Base-by-base conservation (phyloP, 768 basidiomycete species). In the Mycena polygramma region DNA sequence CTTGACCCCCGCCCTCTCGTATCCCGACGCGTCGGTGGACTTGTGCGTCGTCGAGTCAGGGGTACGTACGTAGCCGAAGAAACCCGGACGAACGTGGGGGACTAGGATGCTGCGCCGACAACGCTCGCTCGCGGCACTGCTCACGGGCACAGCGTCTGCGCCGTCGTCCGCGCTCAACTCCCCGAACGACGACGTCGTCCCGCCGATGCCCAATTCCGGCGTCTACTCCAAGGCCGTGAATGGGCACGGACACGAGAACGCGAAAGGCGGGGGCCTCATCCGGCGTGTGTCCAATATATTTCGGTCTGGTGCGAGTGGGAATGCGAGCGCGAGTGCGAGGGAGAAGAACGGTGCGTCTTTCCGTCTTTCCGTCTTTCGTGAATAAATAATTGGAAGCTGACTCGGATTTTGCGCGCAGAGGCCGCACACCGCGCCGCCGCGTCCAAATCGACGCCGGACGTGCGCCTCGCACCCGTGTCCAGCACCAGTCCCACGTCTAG, bases 141-240 rank as follows among this genome's bases (percentile, higher is more conserved):
- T 48, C 46, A 20, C 36, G 11, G 24, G n/a, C 37, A 15, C 53
- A 7, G 63, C 36, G 36, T 52, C 57, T 26, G 63, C 36, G 36
- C 39, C 57, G 15, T 22, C 61, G 35, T 62, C 61, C 22, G 22
- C 35, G 24, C 20, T 37, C 20, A 57, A 46, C 13, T 20, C 30
- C 19, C 37, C 24, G 2, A 45, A 43, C 15, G 84, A 85, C 80
- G 86, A 82, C 46, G 68, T 79, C 20, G 79, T 75, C 46, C 85
- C 84, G 55, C 83, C 85, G 41, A 84, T 84, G 63, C 7, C 37
- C 67, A 24, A 26, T 10, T 49, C 66, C 65, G 36, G 41, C 61
- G 39, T 26, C 62, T 62, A 8, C 63, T 76, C 76, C 22, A 39
- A 58, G n/a, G 14, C 7, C n/a, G 26, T 13, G 36, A 54, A 19